These are phyloP conservation scores for Solanum dulcamara DNA, from an alignment of 257 asterid species.

Conservation along the genomic window DNA sequence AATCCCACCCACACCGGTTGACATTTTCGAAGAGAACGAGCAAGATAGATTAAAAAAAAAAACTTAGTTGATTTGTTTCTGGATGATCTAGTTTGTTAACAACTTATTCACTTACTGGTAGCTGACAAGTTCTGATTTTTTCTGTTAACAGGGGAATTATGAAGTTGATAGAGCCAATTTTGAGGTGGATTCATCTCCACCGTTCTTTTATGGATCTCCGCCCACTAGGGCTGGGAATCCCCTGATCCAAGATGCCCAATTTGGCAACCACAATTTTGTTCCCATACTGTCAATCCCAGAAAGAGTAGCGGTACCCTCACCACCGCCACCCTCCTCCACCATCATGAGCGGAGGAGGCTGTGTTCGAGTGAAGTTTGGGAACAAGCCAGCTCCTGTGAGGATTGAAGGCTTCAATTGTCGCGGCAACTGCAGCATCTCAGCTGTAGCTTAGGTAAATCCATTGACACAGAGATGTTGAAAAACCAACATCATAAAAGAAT, in stretches of 20 bases:
- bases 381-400: constrained; percentile 43
- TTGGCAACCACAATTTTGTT: constrained; percentile 19
- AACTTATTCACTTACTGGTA: background rate
- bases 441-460: constrained; percentile 26
- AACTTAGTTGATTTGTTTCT: background rate
- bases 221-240: constrained; percentile 56
- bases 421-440: constrained; percentile 33
- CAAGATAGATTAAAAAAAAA: background rate
- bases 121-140: background rate
- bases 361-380: constrained; percentile 25
- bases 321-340: constrained; percentile 16
- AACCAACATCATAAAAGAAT: background rate
- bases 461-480: background rate
- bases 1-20: background rate
- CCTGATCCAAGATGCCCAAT: constrained; percentile 46
- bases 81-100: background rate
- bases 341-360: constrained; percentile 29
- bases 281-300: constrained; percentile 2
- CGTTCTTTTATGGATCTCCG: constrained; percentile 46
- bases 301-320: constrained; percentile 1
- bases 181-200: constrained; percentile 44
- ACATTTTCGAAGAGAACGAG: background rate
- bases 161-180: constrained; percentile 20
- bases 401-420: constrained; percentile 62
- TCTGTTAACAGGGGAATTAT: constrained; percentile 6